These are phyloP conservation scores for Diplosphaera chodatii DNA, from an alignment of 139 green algal species.

Conservation along the genomic window DNA sequence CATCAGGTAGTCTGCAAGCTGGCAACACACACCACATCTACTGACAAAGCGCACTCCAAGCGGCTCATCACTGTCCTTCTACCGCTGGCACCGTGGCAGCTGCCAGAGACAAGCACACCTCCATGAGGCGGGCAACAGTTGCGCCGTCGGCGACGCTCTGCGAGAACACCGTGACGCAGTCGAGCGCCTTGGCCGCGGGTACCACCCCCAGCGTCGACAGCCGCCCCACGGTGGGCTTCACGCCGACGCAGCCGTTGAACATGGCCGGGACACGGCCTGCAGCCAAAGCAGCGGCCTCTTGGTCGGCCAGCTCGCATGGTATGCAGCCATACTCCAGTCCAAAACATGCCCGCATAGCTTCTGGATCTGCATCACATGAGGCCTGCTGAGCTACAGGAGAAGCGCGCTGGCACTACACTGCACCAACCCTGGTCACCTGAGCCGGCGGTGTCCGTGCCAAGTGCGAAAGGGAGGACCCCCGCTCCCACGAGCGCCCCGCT, in stretches of 20 bases:
- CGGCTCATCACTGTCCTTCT: too few relatives aligned
- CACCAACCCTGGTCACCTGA: too few relatives aligned
- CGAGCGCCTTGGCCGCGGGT: slow-evolving; percentile 59
- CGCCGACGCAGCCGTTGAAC: slow-evolving; percentile 66
- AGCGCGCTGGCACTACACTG: too few relatives aligned
- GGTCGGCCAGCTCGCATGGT: too few relatives aligned
- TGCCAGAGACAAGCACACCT: slow-evolving; percentile 9
- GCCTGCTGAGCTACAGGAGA: too few relatives aligned
- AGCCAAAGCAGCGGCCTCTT: not conserved
- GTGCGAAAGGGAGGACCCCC: slow-evolving; percentile 61
- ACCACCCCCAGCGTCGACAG: slow-evolving; percentile 61
- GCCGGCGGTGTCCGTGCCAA: slow-evolving; percentile 80
- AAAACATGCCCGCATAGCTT: too few relatives aligned
- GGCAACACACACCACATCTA: not conserved
- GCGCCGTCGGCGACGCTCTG: slow-evolving; percentile 47
- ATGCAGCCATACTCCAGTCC: too few relatives aligned
- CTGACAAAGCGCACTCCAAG: too few relatives aligned
- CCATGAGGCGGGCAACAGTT: slow-evolving; percentile 35
- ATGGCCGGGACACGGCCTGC: slow-evolving; percentile 55
- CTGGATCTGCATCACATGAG: too few relatives aligned
- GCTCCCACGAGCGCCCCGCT: slow-evolving; percentile 52
- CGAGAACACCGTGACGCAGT: slow-evolving; percentile 73
- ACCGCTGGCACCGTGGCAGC: too few relatives aligned
- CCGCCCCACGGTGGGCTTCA: slow-evolving; percentile 66
- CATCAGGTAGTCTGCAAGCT: not conserved